These are phyloP conservation scores for Rosa multiflora DNA, from an alignment of 306 rosid species.

Conservation along the genomic window DNA sequence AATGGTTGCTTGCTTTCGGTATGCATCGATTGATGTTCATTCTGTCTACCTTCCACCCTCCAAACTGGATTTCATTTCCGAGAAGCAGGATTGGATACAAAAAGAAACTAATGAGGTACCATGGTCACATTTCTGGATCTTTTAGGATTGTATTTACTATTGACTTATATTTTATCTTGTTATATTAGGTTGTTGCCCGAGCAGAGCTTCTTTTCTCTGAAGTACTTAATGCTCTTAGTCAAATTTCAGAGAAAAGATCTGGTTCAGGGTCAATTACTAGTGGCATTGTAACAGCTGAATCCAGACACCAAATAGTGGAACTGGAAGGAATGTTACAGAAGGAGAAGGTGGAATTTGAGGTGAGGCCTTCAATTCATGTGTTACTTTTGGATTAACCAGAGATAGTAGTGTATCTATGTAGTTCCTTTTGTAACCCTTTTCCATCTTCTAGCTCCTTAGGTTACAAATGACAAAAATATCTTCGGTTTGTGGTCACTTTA, in stretches of 20 bases:
- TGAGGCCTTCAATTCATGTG: constrained; percentile 33
- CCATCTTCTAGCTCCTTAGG: neutral
- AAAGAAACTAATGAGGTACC: constrained; percentile 74
- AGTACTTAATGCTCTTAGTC: constrained; percentile 69
- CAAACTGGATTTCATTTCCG: constrained; percentile 55
- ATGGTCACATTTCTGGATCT: constrained; percentile 31
- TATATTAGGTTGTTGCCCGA: constrained; percentile 65
- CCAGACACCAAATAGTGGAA: constrained; percentile 57
- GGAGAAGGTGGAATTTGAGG: constrained; percentile 93
- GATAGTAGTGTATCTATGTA: neutral
- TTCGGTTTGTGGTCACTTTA: neutral
- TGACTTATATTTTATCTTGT: constrained; percentile 21
- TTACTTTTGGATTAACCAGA: constrained; percentile 11
- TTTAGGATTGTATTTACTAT: constrained; percentile 1
- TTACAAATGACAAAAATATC: neutral
- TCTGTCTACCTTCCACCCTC: constrained; percentile 88
- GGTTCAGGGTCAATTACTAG: constrained; percentile 24
- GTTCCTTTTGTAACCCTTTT: neutral
- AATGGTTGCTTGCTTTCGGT: constrained; percentile 98
- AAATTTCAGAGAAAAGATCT: constrained; percentile 60
- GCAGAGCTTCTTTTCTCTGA: constrained; percentile 81
- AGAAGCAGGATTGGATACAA: constrained; percentile 80
- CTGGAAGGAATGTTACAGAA: constrained; percentile 69
- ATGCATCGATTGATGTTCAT: constrained; percentile 85
- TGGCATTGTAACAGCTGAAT: constrained; percentile 51